A percentile compares a stretch with the other conserved stretches of the same genome.
phyloP scores from a whole-genome alignment of 768 basidiomycete species.

The Scleroderma bovista region DNA sequence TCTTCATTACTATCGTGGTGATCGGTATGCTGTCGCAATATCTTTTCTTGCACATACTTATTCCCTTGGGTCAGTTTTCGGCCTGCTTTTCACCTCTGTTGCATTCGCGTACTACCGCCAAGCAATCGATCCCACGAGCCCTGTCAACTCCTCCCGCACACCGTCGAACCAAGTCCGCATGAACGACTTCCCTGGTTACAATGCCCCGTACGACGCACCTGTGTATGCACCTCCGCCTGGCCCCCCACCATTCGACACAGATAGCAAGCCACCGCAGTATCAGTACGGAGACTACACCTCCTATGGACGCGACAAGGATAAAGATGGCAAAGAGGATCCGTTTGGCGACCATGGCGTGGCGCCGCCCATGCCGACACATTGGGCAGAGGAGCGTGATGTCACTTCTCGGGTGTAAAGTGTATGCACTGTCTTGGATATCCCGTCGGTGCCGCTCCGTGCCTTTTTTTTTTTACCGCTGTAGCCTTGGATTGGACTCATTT shows the following conservation, averaged over 20 bases:
- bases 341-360: constrained; percentile 44
- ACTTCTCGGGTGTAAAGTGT: constrained; percentile 20
- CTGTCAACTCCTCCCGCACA: constrained; percentile 44
- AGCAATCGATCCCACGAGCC: constrained; percentile 59
- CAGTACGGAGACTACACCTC: constrained; percentile 30
- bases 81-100: constrained; percentile 56
- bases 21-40: constrained; percentile 40
- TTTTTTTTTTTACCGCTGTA: neutral
- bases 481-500: neutral
- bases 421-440: too few relatives aligned
- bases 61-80: constrained; percentile 39
- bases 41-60: neutral
- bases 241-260: constrained; percentile 37
- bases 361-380: constrained; percentile 29
- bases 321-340: constrained; percentile 41
- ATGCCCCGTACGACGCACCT: constrained; percentile 47
- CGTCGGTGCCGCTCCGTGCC: too few relatives aligned
- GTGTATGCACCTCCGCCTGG: constrained; percentile 47
- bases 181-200: constrained; percentile 46
- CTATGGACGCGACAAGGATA: constrained; percentile 25
- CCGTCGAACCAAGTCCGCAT: constrained; percentile 34
- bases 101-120: constrained; percentile 75
- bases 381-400: constrained; percentile 41
- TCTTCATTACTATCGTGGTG: constrained; percentile 56
- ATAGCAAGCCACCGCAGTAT: constrained; percentile 47